phyloP scores from a whole-genome alignment of 1,139 yeast species.

The Meyerozyma sp. region DNA sequence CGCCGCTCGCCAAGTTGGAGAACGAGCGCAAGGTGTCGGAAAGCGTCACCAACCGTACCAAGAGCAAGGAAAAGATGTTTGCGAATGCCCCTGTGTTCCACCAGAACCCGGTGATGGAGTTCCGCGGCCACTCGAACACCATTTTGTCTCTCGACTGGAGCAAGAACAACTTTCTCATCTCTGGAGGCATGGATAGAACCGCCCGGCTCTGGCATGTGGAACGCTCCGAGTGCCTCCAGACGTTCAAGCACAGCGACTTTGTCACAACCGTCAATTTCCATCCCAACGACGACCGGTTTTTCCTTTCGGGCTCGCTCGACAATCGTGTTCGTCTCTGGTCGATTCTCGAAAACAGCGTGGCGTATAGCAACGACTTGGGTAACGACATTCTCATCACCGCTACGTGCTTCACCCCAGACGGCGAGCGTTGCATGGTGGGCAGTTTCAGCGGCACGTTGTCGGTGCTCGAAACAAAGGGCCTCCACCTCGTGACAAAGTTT shows the following conservation, averaged over 20 bases:
- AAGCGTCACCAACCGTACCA: constrained; percentile 2
- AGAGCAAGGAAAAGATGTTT: constrained; percentile 11
- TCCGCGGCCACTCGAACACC: constrained; percentile 65
- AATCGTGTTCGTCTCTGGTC: constrained; percentile 80
- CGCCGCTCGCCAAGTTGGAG: constrained; percentile 57
- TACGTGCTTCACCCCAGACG: constrained; percentile 65
- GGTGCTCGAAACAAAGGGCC: constrained; percentile 60
- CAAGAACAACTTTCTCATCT: constrained; percentile 70
- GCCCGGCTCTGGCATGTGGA: constrained; percentile 84
- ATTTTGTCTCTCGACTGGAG: constrained; percentile 83
- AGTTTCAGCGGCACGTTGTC: constrained; percentile 73
- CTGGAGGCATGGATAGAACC: constrained; percentile 84
- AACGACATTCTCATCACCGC: constrained; percentile 68
- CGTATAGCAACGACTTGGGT: constrained; percentile 32
- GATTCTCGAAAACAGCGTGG: constrained; percentile 52
- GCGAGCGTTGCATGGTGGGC: constrained; percentile 64
- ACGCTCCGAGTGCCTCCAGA: constrained; percentile 54
- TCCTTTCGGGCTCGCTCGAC: constrained; percentile 79
- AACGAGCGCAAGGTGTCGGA: constrained; percentile 16
- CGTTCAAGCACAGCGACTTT: constrained; percentile 71
- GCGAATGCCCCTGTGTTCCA: constrained; percentile 76
- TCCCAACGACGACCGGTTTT: constrained; percentile 83
- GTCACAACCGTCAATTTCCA: constrained; percentile 82
- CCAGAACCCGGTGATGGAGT: constrained; percentile 56
- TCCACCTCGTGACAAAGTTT: constrained; percentile 49